Percentiles rank a stretch among this genome's conserved stretches.
Conservation (phyloP, 371 early-diverging fungal genomes). For the Haplosporangium sp. region DNA sequence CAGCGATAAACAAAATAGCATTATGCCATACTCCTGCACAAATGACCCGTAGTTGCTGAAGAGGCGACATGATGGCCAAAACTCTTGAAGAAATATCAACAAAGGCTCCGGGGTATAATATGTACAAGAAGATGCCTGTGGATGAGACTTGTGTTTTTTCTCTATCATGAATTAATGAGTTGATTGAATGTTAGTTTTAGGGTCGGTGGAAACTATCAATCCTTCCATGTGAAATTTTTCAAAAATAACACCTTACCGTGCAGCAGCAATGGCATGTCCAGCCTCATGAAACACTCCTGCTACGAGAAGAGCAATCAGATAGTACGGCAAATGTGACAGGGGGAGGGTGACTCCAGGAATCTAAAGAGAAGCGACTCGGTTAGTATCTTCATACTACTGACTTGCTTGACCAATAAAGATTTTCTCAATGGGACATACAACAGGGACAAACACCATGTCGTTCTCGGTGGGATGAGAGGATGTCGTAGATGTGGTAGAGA, state of each 20-base stretch:
- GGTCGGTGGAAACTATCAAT: neutral
- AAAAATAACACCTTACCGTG: conserved; percentile 53
- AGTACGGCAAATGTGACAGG: conserved; percentile 77
- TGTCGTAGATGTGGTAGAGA: neutral
- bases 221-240: neutral
- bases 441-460: conserved; percentile 70
- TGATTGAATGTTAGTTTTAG: neutral
- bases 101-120: conserved; percentile 89
- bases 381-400: neutral
- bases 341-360: conserved; percentile 89
- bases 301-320: conserved; percentile 71
- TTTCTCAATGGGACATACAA: conserved; percentile 56
- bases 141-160: conserved; percentile 72
- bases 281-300: conserved; percentile 83
- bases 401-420: neutral
- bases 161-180: conserved; percentile 38
- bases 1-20: conserved; percentile 63
- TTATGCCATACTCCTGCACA: conserved; percentile 93
- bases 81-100: conserved; percentile 76
- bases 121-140: conserved; percentile 79
- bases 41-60: conserved; percentile 72
- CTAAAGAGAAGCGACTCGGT: conserved; percentile 40
- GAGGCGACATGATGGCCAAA: conserved; percentile 60
- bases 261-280: conserved; percentile 86
- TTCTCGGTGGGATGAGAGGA: neutral